Base-by-base conservation (phyloP, 495 filamentous ascomycete genomes). In the Penicillium goetzii region DNA sequence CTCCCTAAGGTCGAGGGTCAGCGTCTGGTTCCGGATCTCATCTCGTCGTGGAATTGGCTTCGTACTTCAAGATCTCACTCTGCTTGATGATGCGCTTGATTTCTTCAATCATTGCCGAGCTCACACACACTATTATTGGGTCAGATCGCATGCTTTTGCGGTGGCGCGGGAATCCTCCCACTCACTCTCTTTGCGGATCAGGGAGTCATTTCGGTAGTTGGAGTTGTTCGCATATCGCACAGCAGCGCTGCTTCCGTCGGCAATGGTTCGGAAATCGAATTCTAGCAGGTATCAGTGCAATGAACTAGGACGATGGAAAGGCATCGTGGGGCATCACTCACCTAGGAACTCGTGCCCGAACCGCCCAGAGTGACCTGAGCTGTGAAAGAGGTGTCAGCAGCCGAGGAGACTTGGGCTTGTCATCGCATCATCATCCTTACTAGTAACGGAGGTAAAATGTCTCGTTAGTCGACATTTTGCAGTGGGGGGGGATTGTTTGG, bases 151-250 rank as follows among this genome's bases (percentile, higher is more conserved):
- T 54, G 51, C 50, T 11, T 11, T 50, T 21, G 19, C n/a, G 34
- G 28, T 14, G 45, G 50, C 17, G 21, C 56, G 54, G 56, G 32
- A 11, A 53, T 45, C 47, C 53, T 32, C 63, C 55, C 43, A 83
- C 93, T 71, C 83, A 98, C 95, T 98, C 83, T 98, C 96, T 92
- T 98, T 99, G 65, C 96, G 90, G 72, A 99, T 98, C 68, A 99
- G 80, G 63, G 93, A 97, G 78, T 99, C 96, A 81, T 98, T 98
- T 66, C 96, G 89, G 79, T 99, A 99, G 78, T 98, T 99, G 56
- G 95, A 97, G 77, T 99, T 99, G 82, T 99, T 99, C 45, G 96
- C 96, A 78, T 99, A 99, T 71, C 96, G 90, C 14, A 94, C 92
- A 52, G 92, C 91, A 43, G 96, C 95, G 72, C 93, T 97, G 47